A percentile compares a stretch with the other conserved stretches of the same genome.
Evolutionary conservation across 192 early-diverging fungal genomes (phyloP).

Genomic region (Entomortierella chlamydospora): DNA sequence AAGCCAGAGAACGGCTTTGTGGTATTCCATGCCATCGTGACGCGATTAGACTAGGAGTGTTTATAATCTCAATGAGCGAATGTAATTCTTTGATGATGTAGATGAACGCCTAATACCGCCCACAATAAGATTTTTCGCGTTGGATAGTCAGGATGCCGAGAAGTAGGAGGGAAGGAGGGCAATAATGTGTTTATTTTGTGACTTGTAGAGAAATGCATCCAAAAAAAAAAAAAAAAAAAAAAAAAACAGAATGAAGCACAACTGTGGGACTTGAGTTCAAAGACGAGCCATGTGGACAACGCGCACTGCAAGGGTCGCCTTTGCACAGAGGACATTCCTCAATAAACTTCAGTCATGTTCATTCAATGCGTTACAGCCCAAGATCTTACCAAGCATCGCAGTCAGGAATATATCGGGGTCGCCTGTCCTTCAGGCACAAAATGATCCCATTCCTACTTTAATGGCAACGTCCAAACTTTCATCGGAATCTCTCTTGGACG

Average conservation of each 20-base stretch:
- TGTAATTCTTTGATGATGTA: not conserved
- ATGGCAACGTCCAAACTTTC: not conserved
- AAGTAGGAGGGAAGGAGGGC: not conserved
- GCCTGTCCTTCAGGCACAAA: not conserved
- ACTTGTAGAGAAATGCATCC: not conserved
- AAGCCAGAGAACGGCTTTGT: conserved; percentile 8
- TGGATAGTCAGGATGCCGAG: not conserved
- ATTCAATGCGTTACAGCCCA: not conserved
- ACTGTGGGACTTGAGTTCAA: not conserved
- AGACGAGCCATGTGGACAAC: conserved; percentile 10
- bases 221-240: no score
- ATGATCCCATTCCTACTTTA: not conserved
- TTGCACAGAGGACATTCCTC: not conserved
- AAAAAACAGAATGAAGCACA: no score
- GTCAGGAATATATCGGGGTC: conserved; percentile 7
- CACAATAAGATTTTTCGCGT: not conserved
- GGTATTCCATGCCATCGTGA: not conserved
- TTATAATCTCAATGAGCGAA: no score
- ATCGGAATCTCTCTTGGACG: not conserved
- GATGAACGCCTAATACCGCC: no score
- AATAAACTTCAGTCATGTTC: not conserved
- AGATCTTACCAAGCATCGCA: not conserved
- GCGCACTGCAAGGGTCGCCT: not conserved
- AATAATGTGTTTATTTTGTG: conserved; percentile 1
- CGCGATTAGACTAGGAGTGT: not conserved